Percentiles rank a stretch among this genome's conserved stretches.
Conservation (phyloP, 2,329 filamentous ascomycete species). For the Cladosporium austrohemisphaericum region DNA sequence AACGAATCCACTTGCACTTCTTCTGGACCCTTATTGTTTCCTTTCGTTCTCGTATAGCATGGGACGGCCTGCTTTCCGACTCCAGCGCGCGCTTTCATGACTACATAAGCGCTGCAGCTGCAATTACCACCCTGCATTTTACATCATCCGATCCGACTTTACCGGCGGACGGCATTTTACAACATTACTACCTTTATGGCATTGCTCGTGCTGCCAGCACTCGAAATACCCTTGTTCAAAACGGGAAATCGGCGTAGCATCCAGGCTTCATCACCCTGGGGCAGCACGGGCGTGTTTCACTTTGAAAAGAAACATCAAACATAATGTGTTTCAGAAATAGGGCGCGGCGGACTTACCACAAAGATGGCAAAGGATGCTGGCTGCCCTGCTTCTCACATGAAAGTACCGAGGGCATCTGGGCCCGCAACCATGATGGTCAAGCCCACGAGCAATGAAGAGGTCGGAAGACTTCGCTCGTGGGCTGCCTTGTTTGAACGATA, state of each 20-base stretch:
- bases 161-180: constrained; percentile 7
- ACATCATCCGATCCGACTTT: constrained; percentile 8
- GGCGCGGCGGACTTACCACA: neutral
- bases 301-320: constrained; percentile 16
- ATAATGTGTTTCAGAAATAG: constrained; percentile 18
- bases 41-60: constrained; percentile 11
- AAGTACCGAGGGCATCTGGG: neutral
- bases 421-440: neutral
- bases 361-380: neutral
- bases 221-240: too few species aligned
- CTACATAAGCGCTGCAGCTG: constrained; percentile 5
- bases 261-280: neutral
- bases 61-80: constrained; percentile 10
- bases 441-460: neutral
- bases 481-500: neutral
- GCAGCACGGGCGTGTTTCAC: constrained; percentile 12
- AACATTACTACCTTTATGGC: constrained; percentile 3
- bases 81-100: constrained; percentile 9
- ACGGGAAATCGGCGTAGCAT: neutral
- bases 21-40: constrained; percentile 3
- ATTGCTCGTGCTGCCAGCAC: neutral
- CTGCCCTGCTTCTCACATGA: neutral
- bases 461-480: neutral
- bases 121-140: constrained; percentile 13
- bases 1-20: constrained; percentile 16